Evolutionary conservation across 129 eudicot genomes (phyloP), one percentile per base, ranked within the genome.

Genomic region (Solidago caesia): DNA sequence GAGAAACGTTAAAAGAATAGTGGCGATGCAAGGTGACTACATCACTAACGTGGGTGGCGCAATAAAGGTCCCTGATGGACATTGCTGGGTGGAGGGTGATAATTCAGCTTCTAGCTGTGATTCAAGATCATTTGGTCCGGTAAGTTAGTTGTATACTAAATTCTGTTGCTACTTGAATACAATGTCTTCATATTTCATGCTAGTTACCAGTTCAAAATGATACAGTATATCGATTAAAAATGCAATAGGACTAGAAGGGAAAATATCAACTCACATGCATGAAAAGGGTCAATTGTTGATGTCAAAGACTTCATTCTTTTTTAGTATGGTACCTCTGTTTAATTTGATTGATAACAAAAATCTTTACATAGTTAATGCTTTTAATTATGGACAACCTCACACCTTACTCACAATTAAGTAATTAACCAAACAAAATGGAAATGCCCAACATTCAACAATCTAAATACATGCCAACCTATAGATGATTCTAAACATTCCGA

Each of bases 11-110:
- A 95, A 95, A 87, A 91, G 99, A 86, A 91, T 95, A 46, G 77
- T 81, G 27, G 97, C 81, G 49, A 75, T 89, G 88, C 96, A 92
- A 7, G 99, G 97, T 69, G 99, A 95, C 76, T 91, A 94, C 88
- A 70, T 95, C 66, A 70, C 69, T 47, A 73, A 71, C 16, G 16
- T 58, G 45, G 41, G 68, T 58, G 99, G 92, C 78, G 81, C 85
- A 75, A 67, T 80, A 67, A 84, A 71, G 86, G 78, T 91, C 56
- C 97, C 99, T 0, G 84, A 89, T 70, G 99, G 97, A 69, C 96
- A 91, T 86, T 95, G 99, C 68, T 95, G 99, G 97, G 99, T 95
- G 51, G 94, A 87, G 68, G 99, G 97, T 55, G 97, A 95, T 72
- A 95, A 95, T 82, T 68, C 86, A 47, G 90, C 86, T 64, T 80